Conservation (phyloP, 2,329 filamentous ascomycete genomes). For the Diaporthe ilicicola region DNA sequence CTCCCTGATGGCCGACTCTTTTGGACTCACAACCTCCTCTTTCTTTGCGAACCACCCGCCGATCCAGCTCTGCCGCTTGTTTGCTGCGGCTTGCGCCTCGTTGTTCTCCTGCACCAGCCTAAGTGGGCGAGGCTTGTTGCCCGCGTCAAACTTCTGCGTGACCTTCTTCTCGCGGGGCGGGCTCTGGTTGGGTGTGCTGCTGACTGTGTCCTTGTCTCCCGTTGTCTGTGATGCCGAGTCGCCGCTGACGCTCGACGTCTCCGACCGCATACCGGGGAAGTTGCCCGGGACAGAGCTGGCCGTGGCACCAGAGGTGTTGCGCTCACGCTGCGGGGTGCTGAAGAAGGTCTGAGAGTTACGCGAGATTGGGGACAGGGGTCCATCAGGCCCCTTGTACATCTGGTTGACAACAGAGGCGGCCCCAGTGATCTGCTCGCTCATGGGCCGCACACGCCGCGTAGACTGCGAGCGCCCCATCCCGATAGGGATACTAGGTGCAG, state of each 20-base stretch:
- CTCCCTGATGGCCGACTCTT: constrained; percentile 31
- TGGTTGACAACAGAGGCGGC: constrained; percentile 82
- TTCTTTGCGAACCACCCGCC: constrained; percentile 44
- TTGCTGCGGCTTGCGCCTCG: constrained; percentile 53
- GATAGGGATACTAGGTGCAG: constrained; percentile 80
- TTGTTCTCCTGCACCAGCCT: constrained; percentile 84
- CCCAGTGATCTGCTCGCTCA: constrained; percentile 69
- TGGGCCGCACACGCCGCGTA: constrained; percentile 59
- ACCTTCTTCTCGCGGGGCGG: constrained; percentile 68
- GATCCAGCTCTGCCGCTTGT: constrained; percentile 72
- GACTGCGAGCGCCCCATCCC: constrained; percentile 63
- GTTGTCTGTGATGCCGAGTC: constrained; percentile 65
- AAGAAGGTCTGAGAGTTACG: constrained; percentile 73
- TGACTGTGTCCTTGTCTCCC: constrained; percentile 51
- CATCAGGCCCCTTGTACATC: constrained; percentile 83
- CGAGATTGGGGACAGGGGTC: constrained; percentile 67
- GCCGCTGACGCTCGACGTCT: constrained; percentile 71
- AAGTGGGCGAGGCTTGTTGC: constrained; percentile 83
- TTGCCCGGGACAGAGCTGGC: constrained; percentile 60
- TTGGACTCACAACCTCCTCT: constrained; percentile 24
- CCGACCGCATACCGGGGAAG: constrained; percentile 76
- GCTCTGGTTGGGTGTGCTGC: constrained; percentile 55
- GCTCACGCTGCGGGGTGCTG: constrained; percentile 45
- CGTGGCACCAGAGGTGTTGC: constrained; percentile 55
- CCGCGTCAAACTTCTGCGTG: constrained; percentile 60